Conservation (phyloP, 129 eudicot genomes). For the Glebionis coronaria region DNA sequence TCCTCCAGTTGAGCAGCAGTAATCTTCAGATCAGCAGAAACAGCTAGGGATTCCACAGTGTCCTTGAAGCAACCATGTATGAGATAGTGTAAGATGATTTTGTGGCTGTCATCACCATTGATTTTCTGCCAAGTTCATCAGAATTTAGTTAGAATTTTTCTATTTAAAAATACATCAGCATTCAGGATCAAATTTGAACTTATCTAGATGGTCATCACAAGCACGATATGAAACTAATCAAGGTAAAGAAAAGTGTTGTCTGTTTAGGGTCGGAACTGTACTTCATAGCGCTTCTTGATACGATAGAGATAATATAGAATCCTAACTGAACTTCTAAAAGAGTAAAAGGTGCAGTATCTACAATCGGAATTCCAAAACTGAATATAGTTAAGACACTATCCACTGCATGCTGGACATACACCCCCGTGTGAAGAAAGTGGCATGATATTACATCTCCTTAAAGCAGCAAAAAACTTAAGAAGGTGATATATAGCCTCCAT, state of each 20-base stretch:
- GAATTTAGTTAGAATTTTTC: background rate
- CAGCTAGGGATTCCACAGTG: conserved; percentile 64
- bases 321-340: background rate
- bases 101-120: conserved; percentile 63
- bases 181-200: conserved; percentile 1
- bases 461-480: background rate
- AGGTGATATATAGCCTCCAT: background rate
- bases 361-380: background rate
- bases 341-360: background rate
- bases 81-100: conserved; percentile 74
- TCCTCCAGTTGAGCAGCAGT: conserved; percentile 54
- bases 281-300: background rate
- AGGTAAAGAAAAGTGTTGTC: background rate
- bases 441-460: background rate
- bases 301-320: background rate
- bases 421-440: background rate
- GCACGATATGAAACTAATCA: background rate
- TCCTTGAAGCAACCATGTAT: conserved; percentile 87
- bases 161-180: background rate
- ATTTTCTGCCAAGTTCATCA: conserved; percentile 43
- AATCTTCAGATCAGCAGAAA: conserved; percentile 55
- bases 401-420: conserved; percentile 2
- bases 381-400: background rate
- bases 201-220: background rate
- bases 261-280: background rate